Evolutionary conservation across 352 stramenopile species (phyloP), one percentile per base, ranked within the genome.

Genomic region (Globisporangium nodosum): DNA sequence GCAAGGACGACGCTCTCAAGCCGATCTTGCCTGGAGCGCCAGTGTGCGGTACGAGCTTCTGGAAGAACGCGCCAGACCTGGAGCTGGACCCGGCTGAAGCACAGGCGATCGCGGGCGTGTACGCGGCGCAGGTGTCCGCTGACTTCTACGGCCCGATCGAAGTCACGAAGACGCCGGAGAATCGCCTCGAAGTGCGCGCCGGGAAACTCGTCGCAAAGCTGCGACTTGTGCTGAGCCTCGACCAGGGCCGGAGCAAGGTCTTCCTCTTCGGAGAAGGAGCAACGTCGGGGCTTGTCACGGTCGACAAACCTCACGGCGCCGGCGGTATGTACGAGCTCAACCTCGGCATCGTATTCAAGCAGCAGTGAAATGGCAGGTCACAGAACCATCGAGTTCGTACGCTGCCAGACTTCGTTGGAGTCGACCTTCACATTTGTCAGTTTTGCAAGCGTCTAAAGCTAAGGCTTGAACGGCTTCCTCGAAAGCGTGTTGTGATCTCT

Each of bases 51-150:
- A 21, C 72, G 4, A 54, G 52, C 5, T 84, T 81, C 49, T 86
- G 78, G 71, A 76, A 73, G 35, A 63, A 85, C 15, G 60, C 63
- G 1, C 61, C 66, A 7, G 63, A 58, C 20, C 35, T 70, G 1
- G n/a, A 40, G n/a, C 60, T 87, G 13, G 65, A 56, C 6, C 51
- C 43, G 0, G 54, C 63, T 0, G 68, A 76, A 20, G 64, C 21
- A 1, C 52, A 70, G 6, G 60, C 61, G n/a, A 66, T 88, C 20
- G 56, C 82, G 1, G 81, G 81, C 0, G 63, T 57, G 31, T 91
- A 88, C 55, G 39, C 59, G 24, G 60, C 77, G 16, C 59, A 69
- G 16, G 65, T 51, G 0, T 87, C 74, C 3, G 40, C 60, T 2
- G 67, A 51, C 9, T 89, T 69, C 52, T 88, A 73, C 49, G 63